Conservation (phyloP, 106 monocot species). For the Posidonia australis region DNA sequence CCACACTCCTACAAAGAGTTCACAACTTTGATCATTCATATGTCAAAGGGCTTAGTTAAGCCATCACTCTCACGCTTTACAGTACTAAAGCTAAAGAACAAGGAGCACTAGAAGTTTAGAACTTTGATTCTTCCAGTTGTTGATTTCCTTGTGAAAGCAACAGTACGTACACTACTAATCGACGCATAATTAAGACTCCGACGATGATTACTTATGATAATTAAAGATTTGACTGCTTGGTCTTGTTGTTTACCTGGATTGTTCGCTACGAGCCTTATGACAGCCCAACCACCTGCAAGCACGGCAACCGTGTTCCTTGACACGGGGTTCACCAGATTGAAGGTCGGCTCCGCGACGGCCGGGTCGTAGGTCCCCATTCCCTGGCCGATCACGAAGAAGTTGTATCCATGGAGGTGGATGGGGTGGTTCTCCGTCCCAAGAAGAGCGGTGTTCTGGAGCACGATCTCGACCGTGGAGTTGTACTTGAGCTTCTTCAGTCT, state of each 20-base stretch:
- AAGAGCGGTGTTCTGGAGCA: constrained; percentile 26
- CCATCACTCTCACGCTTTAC: too few relatives aligned
- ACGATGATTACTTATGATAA: too few relatives aligned
- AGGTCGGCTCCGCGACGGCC: not conserved
- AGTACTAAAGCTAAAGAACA: too few relatives aligned
- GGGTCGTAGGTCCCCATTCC: constrained; percentile 28
- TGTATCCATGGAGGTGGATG: constrained; percentile 30
- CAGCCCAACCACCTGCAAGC: constrained; percentile 25
- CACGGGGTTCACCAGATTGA: constrained; percentile 28
- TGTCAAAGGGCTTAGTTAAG: not conserved
- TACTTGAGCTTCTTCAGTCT: constrained; percentile 25
- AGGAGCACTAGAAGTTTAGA: too few relatives aligned
- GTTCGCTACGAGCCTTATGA: constrained; percentile 27
- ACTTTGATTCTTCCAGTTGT: too few relatives aligned
- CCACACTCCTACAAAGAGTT: constrained; percentile 7
- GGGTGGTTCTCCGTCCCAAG: constrained; percentile 25
- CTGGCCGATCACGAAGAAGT: constrained; percentile 27
- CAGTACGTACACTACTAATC: too few relatives aligned
- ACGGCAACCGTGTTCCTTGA: constrained; percentile 33
- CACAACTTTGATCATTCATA: not conserved
- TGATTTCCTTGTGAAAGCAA: too few relatives aligned
- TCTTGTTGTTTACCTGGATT: constrained; percentile 28
- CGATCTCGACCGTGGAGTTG: constrained; percentile 19
- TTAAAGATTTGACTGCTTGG: too few relatives aligned
- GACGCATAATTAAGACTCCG: too few relatives aligned